Percentiles rank a stretch among this genome's conserved stretches.
phyloP scores from a whole-genome alignment of 2,329 filamentous ascomycete genomes.

The Xylariomycetidae sp. region DNA sequence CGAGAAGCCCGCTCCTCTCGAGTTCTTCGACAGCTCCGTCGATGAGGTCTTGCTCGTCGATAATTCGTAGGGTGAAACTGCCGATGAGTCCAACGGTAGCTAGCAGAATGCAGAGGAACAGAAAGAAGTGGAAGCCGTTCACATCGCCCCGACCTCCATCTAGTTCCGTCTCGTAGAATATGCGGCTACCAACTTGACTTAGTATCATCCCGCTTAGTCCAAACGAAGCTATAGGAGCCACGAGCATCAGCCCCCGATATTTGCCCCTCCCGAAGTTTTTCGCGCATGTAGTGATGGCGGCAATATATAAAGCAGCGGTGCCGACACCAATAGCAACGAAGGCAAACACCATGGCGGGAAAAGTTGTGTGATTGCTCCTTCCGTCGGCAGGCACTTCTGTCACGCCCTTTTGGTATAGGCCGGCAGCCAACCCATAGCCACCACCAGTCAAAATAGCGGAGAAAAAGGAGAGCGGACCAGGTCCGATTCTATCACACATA shows the following conservation, averaged over 20 bases:
- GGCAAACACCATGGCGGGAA: conserved; percentile 76
- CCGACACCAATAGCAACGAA: conserved; percentile 80
- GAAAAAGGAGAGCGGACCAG: conserved; percentile 69
- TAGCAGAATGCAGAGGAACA: conserved; percentile 75
- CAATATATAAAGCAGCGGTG: conserved; percentile 85
- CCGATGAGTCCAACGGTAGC: conserved; percentile 68
- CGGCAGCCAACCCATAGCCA: conserved; percentile 81
- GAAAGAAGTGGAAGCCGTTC: conserved; percentile 79
- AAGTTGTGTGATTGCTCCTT: conserved; percentile 57
- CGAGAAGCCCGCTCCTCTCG: conserved; percentile 80
- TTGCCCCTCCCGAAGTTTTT: conserved; percentile 95
- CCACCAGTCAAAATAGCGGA: conserved; percentile 70
- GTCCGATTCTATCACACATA: conserved; percentile 83
- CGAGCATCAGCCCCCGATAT: conserved; percentile 83
- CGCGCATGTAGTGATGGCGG: conserved; percentile 88
- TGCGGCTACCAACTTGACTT: conserved; percentile 76
- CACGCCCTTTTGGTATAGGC: conserved; percentile 56
- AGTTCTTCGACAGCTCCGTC: conserved; percentile 86
- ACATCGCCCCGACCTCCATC: conserved; percentile 61
- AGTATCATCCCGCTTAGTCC: conserved; percentile 95
- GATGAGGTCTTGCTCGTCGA: conserved; percentile 83
- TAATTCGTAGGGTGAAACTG: conserved; percentile 67
- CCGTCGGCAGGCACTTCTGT: conserved; percentile 28
- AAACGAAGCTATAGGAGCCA: conserved; percentile 86
- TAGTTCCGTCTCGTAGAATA: conserved; percentile 65